Evolutionary conservation across 1,284 basidiomycete genomes (phyloP), one percentile per base, ranked within the genome.

Genomic region (Sphaerobolus stellatus): DNA sequence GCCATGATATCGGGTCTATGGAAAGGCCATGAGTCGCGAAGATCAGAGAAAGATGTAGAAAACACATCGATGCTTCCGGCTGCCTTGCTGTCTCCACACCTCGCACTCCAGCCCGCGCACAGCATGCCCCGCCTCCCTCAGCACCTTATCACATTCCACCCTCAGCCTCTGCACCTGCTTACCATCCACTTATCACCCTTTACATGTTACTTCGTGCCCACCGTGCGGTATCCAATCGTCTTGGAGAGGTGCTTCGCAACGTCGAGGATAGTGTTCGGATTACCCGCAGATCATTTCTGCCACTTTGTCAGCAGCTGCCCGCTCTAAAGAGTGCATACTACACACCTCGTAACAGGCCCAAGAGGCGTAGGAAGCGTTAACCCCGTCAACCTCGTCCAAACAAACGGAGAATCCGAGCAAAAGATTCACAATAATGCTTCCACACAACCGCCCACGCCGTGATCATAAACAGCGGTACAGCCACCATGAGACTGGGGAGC

Each of bases 141-240:
- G 78, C n/a, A 78, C 72, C 27, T 71, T 70, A 30, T 88, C 80
- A 64, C 92, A 94, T 54, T 84, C 69, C 20, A 69, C 68, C 61
- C 81, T 75, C 24, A 93, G 68, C 41, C 75, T 74, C 56, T 83
- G 72, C 2, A 88, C 86, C 62, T 89, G 80, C 43, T 77, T 20
- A 88, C 66, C 75, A 96, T 86, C 84, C 94, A 98, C 38, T 79
- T 73, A 63, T 98, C 94, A 4, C 90, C 94, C 27, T 84, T 70
- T 0, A 90, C 85, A 72, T 98, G 94, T 68, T 98, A 91, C 38
- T 80, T 78, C 0, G 94, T 96, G 1, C 96, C 96, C 16, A 97
- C 92, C 0, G 92, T 96, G 41, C 96, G 81, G 72, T 88, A 98
- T 3, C 95, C 94, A 56, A 96, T 92, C 29, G 84, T 84, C 66